Evolutionary conservation across 495 filamentous ascomycete species (phyloP), one percentile per base, ranked within the genome.

Genomic region (Aspergillus diversus): DNA sequence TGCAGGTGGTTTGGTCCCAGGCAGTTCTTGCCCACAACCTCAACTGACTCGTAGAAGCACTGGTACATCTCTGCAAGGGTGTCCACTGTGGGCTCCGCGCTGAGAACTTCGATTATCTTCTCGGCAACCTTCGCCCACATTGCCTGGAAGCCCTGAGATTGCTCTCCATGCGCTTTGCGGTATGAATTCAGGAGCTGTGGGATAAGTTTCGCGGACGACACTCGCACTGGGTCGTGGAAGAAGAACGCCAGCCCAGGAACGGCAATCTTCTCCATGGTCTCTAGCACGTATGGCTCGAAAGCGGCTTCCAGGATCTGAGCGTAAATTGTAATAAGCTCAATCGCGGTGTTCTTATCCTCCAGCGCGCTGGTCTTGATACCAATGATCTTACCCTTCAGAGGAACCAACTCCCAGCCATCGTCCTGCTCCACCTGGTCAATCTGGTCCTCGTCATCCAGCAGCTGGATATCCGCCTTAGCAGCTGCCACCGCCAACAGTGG

Each of bases 51-150:
- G 75, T 99, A 99, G 81, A 98, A 98, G 83, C 95, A 98, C 76
- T 98, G 94, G 73, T 97, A 99, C 92, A 99, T 97, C 78, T 98
- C 96, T 11, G 96, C 94, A 17, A 99, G 85, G 0, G 94, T 96
- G 66, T 99, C 96, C 50, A 99, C 91, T 0, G 93, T 92, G 7
- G 96, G 94, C 77, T 99, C 96, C 0, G 92, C 91, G 61, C 86
- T 91, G n/a, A 99, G 83, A 4, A 97, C 93, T 73, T 97, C 96
- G 33, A 98, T 87, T 48, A 99, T 81, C 76, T 96, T 97, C 58
- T 89, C 90, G 7, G 96, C 87, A 5, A 96, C 95, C 62, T 83
- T 86, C 61, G 83, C 85, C 96, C 96, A 99, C 59, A 99, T 85
- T 32, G 84, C 81, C 12, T 78, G 81, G 55, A 97, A 86, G 68